Evolutionary conservation across 805 yeast species (phyloP).

Genomic region (Kazachstania kunashirensis): DNA sequence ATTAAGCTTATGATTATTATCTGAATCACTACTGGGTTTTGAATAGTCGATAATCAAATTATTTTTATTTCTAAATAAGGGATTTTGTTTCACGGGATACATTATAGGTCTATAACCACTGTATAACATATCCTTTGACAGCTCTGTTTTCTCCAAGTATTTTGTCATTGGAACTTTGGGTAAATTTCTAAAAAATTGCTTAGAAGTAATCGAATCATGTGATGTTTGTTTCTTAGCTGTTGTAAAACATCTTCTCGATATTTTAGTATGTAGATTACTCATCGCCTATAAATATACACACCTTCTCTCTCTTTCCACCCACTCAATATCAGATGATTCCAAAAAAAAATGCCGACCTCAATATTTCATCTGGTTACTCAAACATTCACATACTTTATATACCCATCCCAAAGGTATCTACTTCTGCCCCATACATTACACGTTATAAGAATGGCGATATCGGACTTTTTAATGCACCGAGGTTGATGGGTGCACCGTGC

Average conservation of each 20-base stretch:
- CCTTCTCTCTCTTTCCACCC: no score
- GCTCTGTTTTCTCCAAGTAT: slow-evolving; percentile 20
- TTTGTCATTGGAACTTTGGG: slow-evolving; percentile 29
- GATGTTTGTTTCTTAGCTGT: background rate
- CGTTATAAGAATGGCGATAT: no score
- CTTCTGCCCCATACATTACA: no score
- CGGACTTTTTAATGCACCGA: no score
- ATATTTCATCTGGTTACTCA: no score
- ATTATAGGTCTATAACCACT: slow-evolving; percentile 28
- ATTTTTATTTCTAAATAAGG: slow-evolving; percentile 15
- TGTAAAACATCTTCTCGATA: slow-evolving; percentile 7
- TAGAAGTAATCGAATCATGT: background rate
- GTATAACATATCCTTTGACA: slow-evolving; percentile 24
- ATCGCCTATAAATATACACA: no score
- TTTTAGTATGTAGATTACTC: no score
- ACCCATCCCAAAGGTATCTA: no score
- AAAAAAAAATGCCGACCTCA: no score
- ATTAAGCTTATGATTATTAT: background rate
- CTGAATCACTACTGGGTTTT: background rate
- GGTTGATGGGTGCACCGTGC: no score
- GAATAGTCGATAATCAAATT: slow-evolving; percentile 1
- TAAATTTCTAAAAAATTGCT: slow-evolving; percentile 9
- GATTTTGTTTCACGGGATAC: slow-evolving; percentile 28
- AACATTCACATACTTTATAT: no score
- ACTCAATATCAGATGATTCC: no score